Evolutionary conservation across 2,329 filamentous ascomycete species (phyloP).

Genomic region (Scedosporium boydii): DNA sequence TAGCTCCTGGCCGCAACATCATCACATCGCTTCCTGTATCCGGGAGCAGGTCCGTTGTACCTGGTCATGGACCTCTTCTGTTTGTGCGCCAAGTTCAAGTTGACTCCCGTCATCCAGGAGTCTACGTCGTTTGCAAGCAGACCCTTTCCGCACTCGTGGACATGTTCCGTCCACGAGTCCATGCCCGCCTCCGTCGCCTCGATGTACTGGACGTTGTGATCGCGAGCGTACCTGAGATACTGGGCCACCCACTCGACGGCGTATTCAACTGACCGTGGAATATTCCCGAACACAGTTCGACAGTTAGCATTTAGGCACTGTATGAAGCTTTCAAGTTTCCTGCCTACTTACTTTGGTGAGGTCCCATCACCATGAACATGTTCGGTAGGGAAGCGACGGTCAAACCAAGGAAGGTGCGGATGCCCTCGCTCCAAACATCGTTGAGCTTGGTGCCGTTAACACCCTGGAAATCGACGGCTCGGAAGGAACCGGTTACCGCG

Average conservation of each 20-base stretch:
- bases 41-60: conserved; percentile 34
- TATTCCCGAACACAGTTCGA: conserved; percentile 48
- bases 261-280: conserved; percentile 39
- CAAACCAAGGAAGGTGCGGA: conserved; percentile 53
- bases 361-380: conserved; percentile 54
- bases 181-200: conserved; percentile 33
- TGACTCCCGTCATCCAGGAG: conserved; percentile 47
- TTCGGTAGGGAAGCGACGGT: conserved; percentile 59
- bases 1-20: conserved; percentile 20
- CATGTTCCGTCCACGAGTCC: conserved; percentile 36
- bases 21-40: conserved; percentile 28
- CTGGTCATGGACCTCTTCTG: conserved; percentile 33
- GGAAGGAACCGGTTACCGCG: conserved; percentile 37
- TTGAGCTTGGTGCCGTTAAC: conserved; percentile 42
- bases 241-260: conserved; percentile 29
- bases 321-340: conserved; percentile 54
- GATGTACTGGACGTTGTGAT: conserved; percentile 53
- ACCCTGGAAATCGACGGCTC: conserved; percentile 31
- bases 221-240: conserved; percentile 52
- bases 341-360: conserved; percentile 32
- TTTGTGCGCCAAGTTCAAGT: conserved; percentile 37
- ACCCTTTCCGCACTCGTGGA: conserved; percentile 33
- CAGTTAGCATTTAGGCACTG: conserved; percentile 49
- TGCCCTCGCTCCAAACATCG: conserved; percentile 46
- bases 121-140: conserved; percentile 37